These are phyloP conservation scores for Trichocladium uniseriatum DNA, from an alignment of 495 filamentous ascomycete genomes.

Conservation along the genomic window DNA sequence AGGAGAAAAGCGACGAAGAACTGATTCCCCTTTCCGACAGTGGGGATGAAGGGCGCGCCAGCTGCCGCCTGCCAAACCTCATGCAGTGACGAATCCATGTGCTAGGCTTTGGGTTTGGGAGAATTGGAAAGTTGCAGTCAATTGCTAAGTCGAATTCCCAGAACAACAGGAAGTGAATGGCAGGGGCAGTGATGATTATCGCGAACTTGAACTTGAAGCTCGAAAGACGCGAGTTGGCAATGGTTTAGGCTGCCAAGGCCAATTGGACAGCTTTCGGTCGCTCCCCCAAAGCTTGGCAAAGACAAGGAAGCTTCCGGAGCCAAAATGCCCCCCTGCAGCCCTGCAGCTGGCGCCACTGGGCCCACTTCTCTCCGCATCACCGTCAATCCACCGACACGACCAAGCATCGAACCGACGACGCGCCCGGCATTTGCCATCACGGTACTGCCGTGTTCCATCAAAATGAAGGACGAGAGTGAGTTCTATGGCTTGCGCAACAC, in stretches of 20 bases:
- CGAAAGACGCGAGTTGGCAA: constrained; percentile 2
- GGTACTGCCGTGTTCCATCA: constrained; percentile 12
- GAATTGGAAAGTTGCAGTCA: not conserved
- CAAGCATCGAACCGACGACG: not conserved
- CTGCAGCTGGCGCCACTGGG: constrained; percentile 2
- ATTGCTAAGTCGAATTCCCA: too few relatives aligned
- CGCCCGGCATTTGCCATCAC: constrained; percentile 2
- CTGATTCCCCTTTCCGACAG: constrained; percentile 73
- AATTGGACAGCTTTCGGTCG: constrained; percentile 16
- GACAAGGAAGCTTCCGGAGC: constrained; percentile 7
- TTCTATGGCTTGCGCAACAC: not conserved
- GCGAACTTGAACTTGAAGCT: not conserved
- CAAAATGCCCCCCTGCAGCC: constrained; percentile 10
- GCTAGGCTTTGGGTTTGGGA: constrained; percentile 4
- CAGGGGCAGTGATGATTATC: too few relatives aligned
- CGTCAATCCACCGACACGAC: constrained; percentile 2
- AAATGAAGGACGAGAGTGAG: constrained; percentile 44
- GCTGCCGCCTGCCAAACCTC: constrained; percentile 84
- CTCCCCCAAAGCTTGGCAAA: constrained; percentile 1
- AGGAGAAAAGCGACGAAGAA: constrained; percentile 75
- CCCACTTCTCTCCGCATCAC: constrained; percentile 10
- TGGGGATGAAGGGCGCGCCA: constrained; percentile 70
- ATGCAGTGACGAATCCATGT: constrained; percentile 65
- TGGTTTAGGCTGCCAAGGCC: not conserved
- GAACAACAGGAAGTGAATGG: too few relatives aligned